phyloP scores from a whole-genome alignment of 176 grass and related monocot species.

The Musa acuminata region DNA sequence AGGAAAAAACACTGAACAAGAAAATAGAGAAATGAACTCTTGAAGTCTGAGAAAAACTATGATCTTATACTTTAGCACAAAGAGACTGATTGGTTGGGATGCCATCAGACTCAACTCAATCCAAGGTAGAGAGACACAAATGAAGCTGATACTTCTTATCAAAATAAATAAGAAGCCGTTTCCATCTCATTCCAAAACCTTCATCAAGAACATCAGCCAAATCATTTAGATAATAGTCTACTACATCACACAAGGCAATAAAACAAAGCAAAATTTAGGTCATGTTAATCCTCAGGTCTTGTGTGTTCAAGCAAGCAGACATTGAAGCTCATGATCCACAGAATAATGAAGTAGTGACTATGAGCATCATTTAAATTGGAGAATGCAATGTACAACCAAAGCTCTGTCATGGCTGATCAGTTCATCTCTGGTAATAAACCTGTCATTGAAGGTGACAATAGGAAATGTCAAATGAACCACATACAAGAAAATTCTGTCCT shows the following conservation, averaged over 20 bases:
- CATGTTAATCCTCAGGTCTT: not conserved
- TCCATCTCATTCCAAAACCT: no score
- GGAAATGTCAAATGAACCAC: not conserved
- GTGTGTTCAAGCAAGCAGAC: not conserved
- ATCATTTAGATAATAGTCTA: no score
- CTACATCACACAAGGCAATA: not conserved
- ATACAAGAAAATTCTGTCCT: not conserved
- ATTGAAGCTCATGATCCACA: not conserved
- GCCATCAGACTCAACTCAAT: no score
- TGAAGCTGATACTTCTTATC: no score
- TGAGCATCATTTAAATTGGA: not conserved
- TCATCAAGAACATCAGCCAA: no score
- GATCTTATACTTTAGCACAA: no score
- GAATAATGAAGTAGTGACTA: not conserved
- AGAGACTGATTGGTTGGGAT: no score
- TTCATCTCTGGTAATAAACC: constrained; percentile 94
- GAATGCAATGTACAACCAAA: not conserved
- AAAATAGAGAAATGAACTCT: no score
- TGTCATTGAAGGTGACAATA: not conserved
- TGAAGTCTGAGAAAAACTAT: no score
- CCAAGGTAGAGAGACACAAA: no score
- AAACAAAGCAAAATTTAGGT: not conserved
- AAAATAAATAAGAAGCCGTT: no score
- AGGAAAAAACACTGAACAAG: no score
- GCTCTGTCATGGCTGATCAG: constrained; percentile 56